Conservation (phyloP, 345 rosid species). For the Nasturtium officinale region DNA sequence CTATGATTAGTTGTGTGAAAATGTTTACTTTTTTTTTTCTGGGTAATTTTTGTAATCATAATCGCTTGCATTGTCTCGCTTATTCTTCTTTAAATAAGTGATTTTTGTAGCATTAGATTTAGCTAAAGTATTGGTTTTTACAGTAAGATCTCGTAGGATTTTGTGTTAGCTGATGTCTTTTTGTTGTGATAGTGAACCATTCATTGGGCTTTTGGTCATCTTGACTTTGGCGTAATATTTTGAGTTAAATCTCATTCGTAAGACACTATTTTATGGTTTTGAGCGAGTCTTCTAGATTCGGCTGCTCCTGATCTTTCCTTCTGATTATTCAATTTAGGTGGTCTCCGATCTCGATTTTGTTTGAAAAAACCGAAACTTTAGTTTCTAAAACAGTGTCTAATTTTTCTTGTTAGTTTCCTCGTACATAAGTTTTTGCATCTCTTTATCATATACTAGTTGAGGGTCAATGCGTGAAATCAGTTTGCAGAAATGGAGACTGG, state of each 20-base stretch:
- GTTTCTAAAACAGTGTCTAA: background rate
- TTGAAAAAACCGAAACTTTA: constrained; percentile 4
- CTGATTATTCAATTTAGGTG: background rate
- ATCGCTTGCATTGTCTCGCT: constrained; percentile 26
- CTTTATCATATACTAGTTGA: background rate
- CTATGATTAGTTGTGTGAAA: background rate
- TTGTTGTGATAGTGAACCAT: background rate
- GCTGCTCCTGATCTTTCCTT: background rate
- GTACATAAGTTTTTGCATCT: background rate
- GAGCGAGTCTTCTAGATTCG: constrained; percentile 12
- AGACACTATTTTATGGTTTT: background rate
- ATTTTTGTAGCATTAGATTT: constrained; percentile 12
- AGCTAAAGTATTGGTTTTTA: background rate
- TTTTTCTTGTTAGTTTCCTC: background rate
- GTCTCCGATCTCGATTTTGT: constrained; percentile 1
- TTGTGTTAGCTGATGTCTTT: background rate
- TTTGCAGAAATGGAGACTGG: constrained; percentile 75
- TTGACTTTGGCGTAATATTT: background rate
- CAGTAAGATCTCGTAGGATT: constrained; percentile 17
- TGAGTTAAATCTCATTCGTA: background rate
- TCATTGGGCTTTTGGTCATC: constrained; percentile 9
- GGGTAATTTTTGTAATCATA: background rate
- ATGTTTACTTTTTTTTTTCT: constrained; percentile 8
- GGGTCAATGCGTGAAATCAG: constrained; percentile 22
- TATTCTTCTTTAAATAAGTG: background rate